Evolutionary conservation across 2,329 filamentous ascomycete genomes (phyloP).

Genomic region (Fusarium anthophilum): DNA sequence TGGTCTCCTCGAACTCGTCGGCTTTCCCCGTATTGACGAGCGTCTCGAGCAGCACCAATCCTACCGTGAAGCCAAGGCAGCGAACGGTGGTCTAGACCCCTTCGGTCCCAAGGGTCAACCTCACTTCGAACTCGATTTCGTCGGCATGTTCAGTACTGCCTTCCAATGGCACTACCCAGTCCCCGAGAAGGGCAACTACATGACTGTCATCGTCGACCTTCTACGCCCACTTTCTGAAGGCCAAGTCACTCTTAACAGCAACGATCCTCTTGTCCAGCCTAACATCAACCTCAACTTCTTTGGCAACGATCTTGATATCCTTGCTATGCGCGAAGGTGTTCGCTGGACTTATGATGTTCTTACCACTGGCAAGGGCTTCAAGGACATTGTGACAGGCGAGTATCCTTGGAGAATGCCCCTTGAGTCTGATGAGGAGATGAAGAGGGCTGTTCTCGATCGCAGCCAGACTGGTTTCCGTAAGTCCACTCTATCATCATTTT

Average conservation of each 20-base stretch:
- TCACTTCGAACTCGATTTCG: slow-evolving; percentile 71
- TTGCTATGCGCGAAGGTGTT: slow-evolving; percentile 67
- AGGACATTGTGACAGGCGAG: slow-evolving; percentile 60
- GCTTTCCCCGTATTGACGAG: slow-evolving; percentile 66
- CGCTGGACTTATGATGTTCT: slow-evolving; percentile 67
- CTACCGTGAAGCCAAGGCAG: slow-evolving; percentile 55
- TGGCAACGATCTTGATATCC: slow-evolving; percentile 62
- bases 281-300: slow-evolving; percentile 70
- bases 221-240: slow-evolving; percentile 57
- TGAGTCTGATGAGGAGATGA: slow-evolving; percentile 65
- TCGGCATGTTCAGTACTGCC: slow-evolving; percentile 63
- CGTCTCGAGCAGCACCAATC: slow-evolving; percentile 57
- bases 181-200: slow-evolving; percentile 56
- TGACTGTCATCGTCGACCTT: slow-evolving; percentile 65
- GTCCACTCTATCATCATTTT: fast-evolving
- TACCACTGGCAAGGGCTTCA: slow-evolving; percentile 65
- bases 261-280: slow-evolving; percentile 66
- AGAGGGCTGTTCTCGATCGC: slow-evolving; percentile 64
- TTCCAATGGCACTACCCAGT: slow-evolving; percentile 60
- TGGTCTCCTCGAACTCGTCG: slow-evolving; percentile 60
- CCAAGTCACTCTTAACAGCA: slow-evolving; percentile 64
- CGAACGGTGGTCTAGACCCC: slow-evolving; percentile 59
- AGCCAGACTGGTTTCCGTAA: slow-evolving; percentile 64
- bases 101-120: slow-evolving; percentile 66
- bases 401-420: slow-evolving; percentile 71